These are phyloP conservation scores for Paracoccidioides brasiliensis DNA, from an alignment of 2,329 filamentous ascomycete genomes.

Conservation along the genomic window DNA sequence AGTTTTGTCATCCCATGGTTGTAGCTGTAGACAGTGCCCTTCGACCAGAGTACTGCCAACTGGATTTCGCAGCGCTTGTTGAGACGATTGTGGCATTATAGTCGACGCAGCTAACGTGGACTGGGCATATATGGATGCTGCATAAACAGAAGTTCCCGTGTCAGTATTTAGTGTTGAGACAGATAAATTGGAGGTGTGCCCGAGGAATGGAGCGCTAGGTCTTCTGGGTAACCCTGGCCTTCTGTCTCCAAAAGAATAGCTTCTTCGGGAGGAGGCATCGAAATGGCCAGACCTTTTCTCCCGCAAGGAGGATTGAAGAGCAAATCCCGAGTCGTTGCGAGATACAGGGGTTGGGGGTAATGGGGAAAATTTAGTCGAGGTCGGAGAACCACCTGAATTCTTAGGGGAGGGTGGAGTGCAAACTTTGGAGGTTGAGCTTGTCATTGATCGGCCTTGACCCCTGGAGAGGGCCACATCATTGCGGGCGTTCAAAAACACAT, in stretches of 20 bases:
- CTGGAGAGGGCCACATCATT: conserved; percentile 42
- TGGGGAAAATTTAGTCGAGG: conserved; percentile 64
- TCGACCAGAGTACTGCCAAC: conserved; percentile 30
- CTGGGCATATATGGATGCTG: conserved; percentile 38
- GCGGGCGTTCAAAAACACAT: conserved; percentile 72
- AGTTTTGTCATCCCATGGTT: conserved; percentile 31
- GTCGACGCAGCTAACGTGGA: conserved; percentile 39
- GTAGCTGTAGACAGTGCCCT: conserved; percentile 36
- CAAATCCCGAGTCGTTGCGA: conserved; percentile 81
- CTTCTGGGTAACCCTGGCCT: conserved; percentile 41
- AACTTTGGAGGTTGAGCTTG: conserved; percentile 44
- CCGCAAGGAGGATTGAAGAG: conserved; percentile 68
- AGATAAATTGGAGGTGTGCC: conserved; percentile 39
- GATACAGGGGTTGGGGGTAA: conserved; percentile 69
- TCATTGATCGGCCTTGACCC: conserved; percentile 59
- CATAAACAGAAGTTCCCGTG: conserved; percentile 21
- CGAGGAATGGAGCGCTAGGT: conserved; percentile 61
- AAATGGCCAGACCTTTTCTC: conserved; percentile 95
- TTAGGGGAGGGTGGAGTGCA: conserved; percentile 45
- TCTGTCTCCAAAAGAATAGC: conserved; percentile 81
- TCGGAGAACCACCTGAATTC: conserved; percentile 41
- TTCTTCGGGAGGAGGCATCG: conserved; percentile 65
- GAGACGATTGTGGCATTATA: conserved; percentile 33
- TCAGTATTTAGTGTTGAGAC: conserved; percentile 34
- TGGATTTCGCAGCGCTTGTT: conserved; percentile 16